Conservation (phyloP, 495 filamentous ascomycete species). For the Tuber calosporum region DNA sequence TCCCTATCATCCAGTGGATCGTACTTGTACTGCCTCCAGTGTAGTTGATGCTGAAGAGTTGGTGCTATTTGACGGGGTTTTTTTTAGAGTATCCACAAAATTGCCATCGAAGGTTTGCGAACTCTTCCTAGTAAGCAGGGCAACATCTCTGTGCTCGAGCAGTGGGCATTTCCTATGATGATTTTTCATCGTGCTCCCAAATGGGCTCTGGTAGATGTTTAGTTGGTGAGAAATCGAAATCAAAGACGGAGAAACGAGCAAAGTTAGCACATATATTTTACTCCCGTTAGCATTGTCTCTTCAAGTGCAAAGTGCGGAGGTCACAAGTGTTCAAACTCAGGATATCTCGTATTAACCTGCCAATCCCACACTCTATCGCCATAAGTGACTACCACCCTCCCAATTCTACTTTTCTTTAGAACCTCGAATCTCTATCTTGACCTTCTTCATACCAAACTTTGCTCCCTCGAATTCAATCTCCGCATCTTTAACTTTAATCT, state of each 20-base stretch:
- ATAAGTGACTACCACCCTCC: neutral
- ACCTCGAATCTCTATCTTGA: constrained; percentile 23
- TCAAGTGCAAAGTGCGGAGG: neutral
- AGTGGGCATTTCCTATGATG: neutral
- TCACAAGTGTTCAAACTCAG: neutral
- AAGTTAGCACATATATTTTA: neutral
- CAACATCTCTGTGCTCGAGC: neutral
- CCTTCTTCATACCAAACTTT: constrained; percentile 25
- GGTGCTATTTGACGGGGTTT: neutral
- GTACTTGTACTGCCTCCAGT: neutral
- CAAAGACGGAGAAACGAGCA: neutral
- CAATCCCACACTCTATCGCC: neutral
- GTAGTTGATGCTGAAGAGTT: neutral
- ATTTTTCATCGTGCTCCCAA: neutral
- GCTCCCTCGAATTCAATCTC: constrained; percentile 30
- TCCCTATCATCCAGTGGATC: neutral
- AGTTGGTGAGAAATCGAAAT: neutral
- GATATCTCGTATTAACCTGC: neutral
- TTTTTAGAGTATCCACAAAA: neutral
- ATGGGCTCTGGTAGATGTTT: neutral
- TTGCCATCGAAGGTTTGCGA: neutral
- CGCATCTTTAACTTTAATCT: constrained; percentile 21
- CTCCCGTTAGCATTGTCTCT: neutral
- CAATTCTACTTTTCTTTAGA: constrained; percentile 11
- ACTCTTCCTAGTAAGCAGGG: neutral